A percentile compares a stretch with the other conserved stretches of the same genome.
These are phyloP conservation scores for Bruguiera hainesii DNA, from an alignment of 441 rosid species.

Conservation along the genomic window DNA sequence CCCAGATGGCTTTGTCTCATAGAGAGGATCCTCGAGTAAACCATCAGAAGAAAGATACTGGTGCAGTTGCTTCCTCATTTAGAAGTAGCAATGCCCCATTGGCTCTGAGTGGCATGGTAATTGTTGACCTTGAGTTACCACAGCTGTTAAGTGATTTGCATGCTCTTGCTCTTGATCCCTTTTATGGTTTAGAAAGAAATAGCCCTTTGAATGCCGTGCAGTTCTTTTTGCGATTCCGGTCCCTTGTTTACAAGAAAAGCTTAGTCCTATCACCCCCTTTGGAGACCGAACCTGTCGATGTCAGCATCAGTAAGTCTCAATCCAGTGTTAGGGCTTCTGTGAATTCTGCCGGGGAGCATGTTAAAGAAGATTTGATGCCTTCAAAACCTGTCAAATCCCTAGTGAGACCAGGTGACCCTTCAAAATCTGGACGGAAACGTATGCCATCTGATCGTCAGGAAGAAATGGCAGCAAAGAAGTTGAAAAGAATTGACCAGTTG, in stretches of 20 bases:
- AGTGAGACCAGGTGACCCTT: conserved; percentile 49
- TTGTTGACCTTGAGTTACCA: conserved; percentile 39
- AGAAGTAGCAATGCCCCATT: conserved; percentile 20
- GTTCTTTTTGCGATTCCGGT: conserved; percentile 66
- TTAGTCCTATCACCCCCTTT: conserved; percentile 45
- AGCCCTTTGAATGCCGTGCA: conserved; percentile 42
- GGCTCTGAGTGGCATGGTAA: conserved; percentile 24
- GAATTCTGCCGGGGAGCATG: conserved; percentile 24
- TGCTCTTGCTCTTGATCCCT: conserved; percentile 70
- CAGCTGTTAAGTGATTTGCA: conserved; percentile 65
- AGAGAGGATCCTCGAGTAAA: conserved; percentile 29
- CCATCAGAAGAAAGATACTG: conserved; percentile 39
- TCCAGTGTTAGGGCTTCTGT: conserved; percentile 23
- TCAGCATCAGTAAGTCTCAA: conserved; percentile 28
- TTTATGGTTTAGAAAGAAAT: conserved; percentile 49
- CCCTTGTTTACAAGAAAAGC: conserved; percentile 74
- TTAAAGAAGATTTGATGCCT: conserved; percentile 35
- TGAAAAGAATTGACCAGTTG: conserved; percentile 50
- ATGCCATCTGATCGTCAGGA: conserved; percentile 75
- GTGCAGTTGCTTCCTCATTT: conserved; percentile 18
- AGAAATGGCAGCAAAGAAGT: conserved; percentile 69
- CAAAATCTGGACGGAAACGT: conserved; percentile 71
- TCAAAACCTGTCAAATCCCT: conserved; percentile 44
- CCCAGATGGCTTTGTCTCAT: conserved; percentile 29
- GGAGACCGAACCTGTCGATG: conserved; percentile 40